Evolutionary conservation across 73 alveolate genomes (phyloP).

Genomic region (Paramecium primaurelia): DNA sequence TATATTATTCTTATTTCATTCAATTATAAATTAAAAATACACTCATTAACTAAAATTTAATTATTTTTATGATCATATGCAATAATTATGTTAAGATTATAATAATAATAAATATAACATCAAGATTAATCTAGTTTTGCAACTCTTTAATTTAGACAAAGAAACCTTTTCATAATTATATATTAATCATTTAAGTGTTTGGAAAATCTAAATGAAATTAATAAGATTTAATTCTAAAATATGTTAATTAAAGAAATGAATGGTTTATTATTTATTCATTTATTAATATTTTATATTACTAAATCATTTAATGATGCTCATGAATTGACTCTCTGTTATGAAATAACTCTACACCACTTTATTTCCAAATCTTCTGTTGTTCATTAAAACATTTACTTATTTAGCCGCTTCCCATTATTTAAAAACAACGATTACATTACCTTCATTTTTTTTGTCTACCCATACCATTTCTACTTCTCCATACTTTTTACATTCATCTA

Average conservation of each 20-base stretch:
- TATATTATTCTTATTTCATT: not conserved
- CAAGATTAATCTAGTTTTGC: too few relatives aligned
- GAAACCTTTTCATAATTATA: too few relatives aligned
- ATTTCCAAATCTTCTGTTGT: constrained; percentile 31
- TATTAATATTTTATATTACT: not conserved
- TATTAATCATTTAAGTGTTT: not conserved
- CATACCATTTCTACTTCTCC: constrained; percentile 39
- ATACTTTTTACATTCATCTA: constrained; percentile 21
- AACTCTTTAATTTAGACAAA: too few relatives aligned
- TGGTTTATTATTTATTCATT: not conserved
- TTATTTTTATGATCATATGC: too few relatives aligned
- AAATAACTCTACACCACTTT: constrained; percentile 17
- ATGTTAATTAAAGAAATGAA: not conserved
- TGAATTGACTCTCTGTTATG: constrained; percentile 42
- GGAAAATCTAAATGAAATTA: constrained; percentile 34
- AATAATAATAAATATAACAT: too few relatives aligned
- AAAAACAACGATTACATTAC: constrained; percentile 22
- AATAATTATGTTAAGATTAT: too few relatives aligned
- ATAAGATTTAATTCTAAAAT: not conserved
- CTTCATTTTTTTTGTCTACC: constrained; percentile 40
- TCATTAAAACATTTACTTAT: constrained; percentile 11
- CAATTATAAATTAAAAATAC: not conserved
- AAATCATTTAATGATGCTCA: constrained; percentile 43
- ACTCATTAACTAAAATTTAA: too few relatives aligned
- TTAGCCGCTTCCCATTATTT: constrained; percentile 48